Conservation (phyloP, 1,284 basidiomycete species). For the Trichosporon inkin region DNA sequence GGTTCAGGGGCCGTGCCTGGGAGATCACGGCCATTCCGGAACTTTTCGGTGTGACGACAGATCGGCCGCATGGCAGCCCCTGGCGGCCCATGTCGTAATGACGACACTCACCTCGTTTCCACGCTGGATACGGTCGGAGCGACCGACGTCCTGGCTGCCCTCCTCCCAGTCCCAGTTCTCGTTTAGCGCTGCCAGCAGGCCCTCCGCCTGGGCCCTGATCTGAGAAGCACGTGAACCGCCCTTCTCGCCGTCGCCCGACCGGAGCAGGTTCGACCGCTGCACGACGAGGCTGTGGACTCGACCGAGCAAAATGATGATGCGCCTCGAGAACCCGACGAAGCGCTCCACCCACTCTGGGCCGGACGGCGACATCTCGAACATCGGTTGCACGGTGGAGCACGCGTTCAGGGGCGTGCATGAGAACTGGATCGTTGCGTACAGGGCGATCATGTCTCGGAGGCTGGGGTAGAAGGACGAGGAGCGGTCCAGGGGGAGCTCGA, state of each 20-base stretch:
- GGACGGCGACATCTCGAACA: constrained; percentile 9
- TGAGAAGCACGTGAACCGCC: constrained; percentile 3
- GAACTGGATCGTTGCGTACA: constrained; percentile 20
- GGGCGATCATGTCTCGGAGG: constrained; percentile 24
- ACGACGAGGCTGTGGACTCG: constrained; percentile 22
- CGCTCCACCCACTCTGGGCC: constrained; percentile 27
- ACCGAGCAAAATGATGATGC: constrained; percentile 19
- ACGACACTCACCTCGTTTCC: constrained; percentile 21
- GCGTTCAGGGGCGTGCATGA: constrained; percentile 14
- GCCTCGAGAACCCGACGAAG: constrained; percentile 24
- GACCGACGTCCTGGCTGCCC: constrained; percentile 15
- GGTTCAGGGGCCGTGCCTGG: not conserved
- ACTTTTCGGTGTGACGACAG: not conserved
- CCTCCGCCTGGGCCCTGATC: constrained; percentile 17
- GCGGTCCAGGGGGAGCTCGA: constrained; percentile 12
- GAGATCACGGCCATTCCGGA: not conserved
- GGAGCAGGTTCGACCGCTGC: constrained; percentile 13
- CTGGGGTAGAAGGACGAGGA: constrained; percentile 15
- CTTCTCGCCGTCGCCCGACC: constrained; percentile 12
- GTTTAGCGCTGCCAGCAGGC: constrained; percentile 11
- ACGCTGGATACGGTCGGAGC: constrained; percentile 19
- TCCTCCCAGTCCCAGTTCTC: constrained; percentile 19
- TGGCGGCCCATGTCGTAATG: not conserved
- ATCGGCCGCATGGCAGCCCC: not conserved
- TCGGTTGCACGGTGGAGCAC: constrained; percentile 1